A percentile compares a stretch with the other conserved stretches of the same genome.
Conservation (phyloP, 805 yeast species). For the Candida ficus region DNA sequence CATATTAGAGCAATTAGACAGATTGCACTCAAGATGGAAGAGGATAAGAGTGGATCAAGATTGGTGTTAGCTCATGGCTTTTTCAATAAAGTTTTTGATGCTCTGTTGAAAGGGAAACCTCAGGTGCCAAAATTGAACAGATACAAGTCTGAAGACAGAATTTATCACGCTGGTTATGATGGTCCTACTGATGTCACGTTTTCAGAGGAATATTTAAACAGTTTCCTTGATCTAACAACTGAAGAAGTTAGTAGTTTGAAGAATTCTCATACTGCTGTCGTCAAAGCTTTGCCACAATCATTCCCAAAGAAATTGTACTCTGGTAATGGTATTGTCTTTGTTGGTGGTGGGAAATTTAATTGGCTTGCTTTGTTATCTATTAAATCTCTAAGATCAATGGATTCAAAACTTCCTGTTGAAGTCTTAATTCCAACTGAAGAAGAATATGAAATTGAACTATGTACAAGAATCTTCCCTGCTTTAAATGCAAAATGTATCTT, state of each 20-base stretch:
- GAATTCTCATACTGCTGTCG: slow-evolving; percentile 42
- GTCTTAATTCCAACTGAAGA: slow-evolving; percentile 58
- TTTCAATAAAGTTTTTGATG: slow-evolving; percentile 38
- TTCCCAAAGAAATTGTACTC: slow-evolving; percentile 40
- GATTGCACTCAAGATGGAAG: slow-evolving; percentile 21
- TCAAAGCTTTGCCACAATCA: slow-evolving; percentile 42
- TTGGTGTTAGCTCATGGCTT: slow-evolving; percentile 35
- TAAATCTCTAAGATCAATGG: slow-evolving; percentile 43
- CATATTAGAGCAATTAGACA: slow-evolving; percentile 21
- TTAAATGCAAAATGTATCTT: slow-evolving; percentile 63
- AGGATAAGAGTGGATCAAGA: slow-evolving; percentile 29
- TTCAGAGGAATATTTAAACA: slow-evolving; percentile 47
- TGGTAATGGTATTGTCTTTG: slow-evolving; percentile 58
- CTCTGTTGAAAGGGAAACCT: slow-evolving; percentile 41
- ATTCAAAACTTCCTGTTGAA: slow-evolving; percentile 60
- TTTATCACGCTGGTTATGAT: slow-evolving; percentile 52
- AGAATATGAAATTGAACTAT: slow-evolving; percentile 65
- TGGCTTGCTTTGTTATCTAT: slow-evolving; percentile 50
- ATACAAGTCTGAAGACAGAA: slow-evolving; percentile 42
- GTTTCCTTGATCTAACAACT: slow-evolving; percentile 41
- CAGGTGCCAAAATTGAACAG: slow-evolving; percentile 34
- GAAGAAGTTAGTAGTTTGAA: slow-evolving; percentile 40
- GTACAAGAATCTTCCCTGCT: slow-evolving; percentile 56
- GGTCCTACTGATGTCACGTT: slow-evolving; percentile 35
- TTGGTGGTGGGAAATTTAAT: slow-evolving; percentile 57